Base-by-base conservation (phyloP, 345 rosid species). In the Eucalyptus victrix region DNA sequence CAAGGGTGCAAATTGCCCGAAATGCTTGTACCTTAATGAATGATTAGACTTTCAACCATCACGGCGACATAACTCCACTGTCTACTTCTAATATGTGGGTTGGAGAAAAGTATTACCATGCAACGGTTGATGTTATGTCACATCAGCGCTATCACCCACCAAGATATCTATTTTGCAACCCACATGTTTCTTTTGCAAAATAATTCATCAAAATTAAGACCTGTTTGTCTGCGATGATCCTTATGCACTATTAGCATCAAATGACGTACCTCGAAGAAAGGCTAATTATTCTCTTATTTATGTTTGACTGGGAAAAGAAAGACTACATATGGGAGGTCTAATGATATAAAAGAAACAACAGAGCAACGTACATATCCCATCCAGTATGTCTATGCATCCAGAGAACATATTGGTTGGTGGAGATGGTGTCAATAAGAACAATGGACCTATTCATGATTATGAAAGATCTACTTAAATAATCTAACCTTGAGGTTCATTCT, bases 1-100 rank as follows among this genome's bases (percentile, higher is more conserved):
- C n/a, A 97, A 54, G 4, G 98, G 98, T 86, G 99, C 99, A 92
- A 96, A 95, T 90, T 96, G 95, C 85, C 98, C 98, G 3, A 94
- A 91, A 87, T 95, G 96, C 91, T 91, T 96, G 94, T 97, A 95
- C 94, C 97, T 90, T 62, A 30, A 91, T 89, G 50, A n/a, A 56
- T 37, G 72, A 40, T 45, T 44, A 91, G 26, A 76, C 40, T 24
- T 53, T 15, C 26, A 50, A 60, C 67, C 67, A n/a, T 47, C 62
- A 19, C 42, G 14, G 28, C 6, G 72, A 62, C 72, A 30, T 28
- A 62, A 30, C 50, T 62, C 72, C 72, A 62, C 3, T 2, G 18
- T 62, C 72, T 62, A 30, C 34, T 62, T 62, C 34, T 62, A 62
- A 62, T 28, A 62, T 19, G 14, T 18, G 8, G 6, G 45, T 37